Evolutionary conservation across 225 moss, liverwort and hornwort genomes (phyloP), one percentile per base, ranked within the genome.

Genomic region (Pseudoscleropodium purum): DNA sequence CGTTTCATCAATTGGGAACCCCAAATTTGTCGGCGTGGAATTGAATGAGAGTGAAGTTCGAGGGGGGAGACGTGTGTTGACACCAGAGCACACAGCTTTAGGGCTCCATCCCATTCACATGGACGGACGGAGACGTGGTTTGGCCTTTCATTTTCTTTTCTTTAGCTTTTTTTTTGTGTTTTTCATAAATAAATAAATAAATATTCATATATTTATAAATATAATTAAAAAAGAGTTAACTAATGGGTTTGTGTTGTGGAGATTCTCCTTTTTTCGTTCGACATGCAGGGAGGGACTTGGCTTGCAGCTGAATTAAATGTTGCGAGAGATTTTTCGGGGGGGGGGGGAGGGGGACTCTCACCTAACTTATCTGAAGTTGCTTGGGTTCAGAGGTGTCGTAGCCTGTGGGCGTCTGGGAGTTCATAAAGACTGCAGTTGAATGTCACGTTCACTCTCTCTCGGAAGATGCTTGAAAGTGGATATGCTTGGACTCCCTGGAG

Each of bases 11-110:
- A 57, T 37, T 6, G 21, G 68, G 5, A 10, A 11, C 13, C 61
- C 85, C 85, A 13, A 13, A 63, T 64, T 91, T 63, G 91, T 91
- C 91, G 87, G 91, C 72, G 84, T 27, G 37, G 78, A 87, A 78
- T 86, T 91, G 63, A 88, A 85, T 81, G 85, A 26, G 45, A 75
- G 79, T 14, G 63, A 41, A 26, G 45, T 39, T 65, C 16, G 52
- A 77, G 82, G 60, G 25, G 25, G 59, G 60, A 49, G 66, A 83
- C 81, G 57, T 85, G 85, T 17, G n/a, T 79, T 79, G 57, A 79
- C 79, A 79, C 37, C 61, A 61, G 61, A 26, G 26, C 61, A 24
- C 19, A 7, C 33, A 51, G 49, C 49, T 47, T 41, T 5, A n/a
- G 17, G 61, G 87, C 43, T 51, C 33, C 37, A 37, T 36, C 70